Base-by-base conservation (phyloP, 2,329 filamentous ascomycete genomes). In the Xylariaceae sp. region DNA sequence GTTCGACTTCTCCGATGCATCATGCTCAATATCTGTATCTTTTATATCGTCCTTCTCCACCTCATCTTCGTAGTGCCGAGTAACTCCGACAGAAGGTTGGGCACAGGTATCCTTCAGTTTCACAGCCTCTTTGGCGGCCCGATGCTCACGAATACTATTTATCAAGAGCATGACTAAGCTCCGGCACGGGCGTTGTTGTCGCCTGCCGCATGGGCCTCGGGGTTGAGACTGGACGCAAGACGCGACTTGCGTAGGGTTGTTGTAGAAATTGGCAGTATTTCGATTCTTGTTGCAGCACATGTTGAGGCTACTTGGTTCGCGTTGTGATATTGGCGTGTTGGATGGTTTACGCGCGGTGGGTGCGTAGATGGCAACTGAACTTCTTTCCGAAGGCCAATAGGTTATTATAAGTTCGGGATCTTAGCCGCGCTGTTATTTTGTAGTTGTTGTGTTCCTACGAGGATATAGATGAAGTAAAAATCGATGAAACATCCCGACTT, bases 211-310 rank as follows among this genome's bases (percentile, higher is more conserved):
- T 27, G 4, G 22, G 4, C 22, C 22, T 27, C 22, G 22, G 22
- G 22, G 7, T 27, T 27, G 22, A 5, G 22, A 27, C 22, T 27
- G 22, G 22, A 27, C 22, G 22, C 7, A 27, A 27, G 22, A 27
- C 7, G 22, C 22, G 22, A 27, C 4, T 27, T 27, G 4, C 7
- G 22, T 7, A 27, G 22, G 4, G 22, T 27, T 27, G 22, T 7
- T 27, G 22, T 27, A 27, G 4, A 7, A 27, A 27, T 27, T 27
- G 7, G 7, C 22, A 4, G 22, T 27, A 9, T 36, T 36, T 12
- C 39, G 39, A 15, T 19, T 41, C 39, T 41, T 41, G 15, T 41
- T 41, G 39, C 39, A 41, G 39, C 39, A 41, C 39, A 41, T 41
- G 4, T 6, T 41, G 39, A 41, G 14, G 14, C 3, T 3, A 41